These are phyloP conservation scores for Orychophragmus violaceus DNA, from an alignment of 345 rosid genomes.

Conservation along the genomic window DNA sequence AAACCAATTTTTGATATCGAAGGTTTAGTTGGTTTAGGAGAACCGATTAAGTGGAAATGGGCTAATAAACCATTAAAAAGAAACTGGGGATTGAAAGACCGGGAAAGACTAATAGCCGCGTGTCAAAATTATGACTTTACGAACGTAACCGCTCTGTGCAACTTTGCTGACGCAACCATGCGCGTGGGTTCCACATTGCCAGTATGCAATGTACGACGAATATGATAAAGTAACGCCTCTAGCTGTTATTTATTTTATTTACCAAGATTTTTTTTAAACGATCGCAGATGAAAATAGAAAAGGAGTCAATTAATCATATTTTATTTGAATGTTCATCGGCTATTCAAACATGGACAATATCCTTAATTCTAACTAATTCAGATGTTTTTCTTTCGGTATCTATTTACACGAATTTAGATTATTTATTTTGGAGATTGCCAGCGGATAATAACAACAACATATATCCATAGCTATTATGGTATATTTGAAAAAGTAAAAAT, in stretches of 20 bases:
- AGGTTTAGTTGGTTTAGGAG: background rate
- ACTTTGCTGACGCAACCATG: conserved; percentile 32
- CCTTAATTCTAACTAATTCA: too few relatives aligned
- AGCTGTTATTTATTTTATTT: background rate
- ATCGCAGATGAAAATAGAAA: background rate
- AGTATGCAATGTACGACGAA: background rate
- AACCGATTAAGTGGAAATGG: background rate
- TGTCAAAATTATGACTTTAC: conserved; percentile 23
- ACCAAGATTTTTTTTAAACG: background rate
- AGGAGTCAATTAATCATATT: too few relatives aligned
- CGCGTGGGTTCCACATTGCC: conserved; percentile 33
- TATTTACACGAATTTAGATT: too few relatives aligned
- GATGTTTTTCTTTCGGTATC: too few relatives aligned
- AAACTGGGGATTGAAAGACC: background rate
- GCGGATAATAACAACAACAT: too few relatives aligned
- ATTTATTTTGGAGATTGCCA: too few relatives aligned
- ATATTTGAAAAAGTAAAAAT: too few relatives aligned
- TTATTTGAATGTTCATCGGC: too few relatives aligned
- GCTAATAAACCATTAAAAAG: background rate
- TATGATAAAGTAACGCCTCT: conserved; percentile 18
- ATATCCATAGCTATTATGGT: too few relatives aligned
- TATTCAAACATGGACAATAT: too few relatives aligned
- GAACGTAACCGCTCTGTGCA: conserved; percentile 40
- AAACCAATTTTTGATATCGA: background rate
- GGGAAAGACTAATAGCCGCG: conserved; percentile 28